Evolutionary conservation across 768 basidiomycete species (phyloP), one percentile per base, ranked within the genome.

Genomic region (Lentinula sp.): DNA sequence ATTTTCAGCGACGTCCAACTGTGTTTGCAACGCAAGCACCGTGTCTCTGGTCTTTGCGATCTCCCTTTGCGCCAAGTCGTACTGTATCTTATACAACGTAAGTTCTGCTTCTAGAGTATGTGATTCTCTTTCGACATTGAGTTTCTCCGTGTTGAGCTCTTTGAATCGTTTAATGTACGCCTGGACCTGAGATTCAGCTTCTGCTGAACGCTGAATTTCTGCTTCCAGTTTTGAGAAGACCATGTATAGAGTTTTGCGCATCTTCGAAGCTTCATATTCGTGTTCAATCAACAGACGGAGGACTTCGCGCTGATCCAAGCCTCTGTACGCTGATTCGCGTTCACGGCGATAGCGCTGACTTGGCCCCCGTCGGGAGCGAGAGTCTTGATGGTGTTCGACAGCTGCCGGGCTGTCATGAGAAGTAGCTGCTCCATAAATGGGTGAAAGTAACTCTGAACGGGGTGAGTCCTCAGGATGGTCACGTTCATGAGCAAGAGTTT

Each of bases 221-320:
- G 66, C 65, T 41, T 75, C 74, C 51, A 79, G 68, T 39, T 78
- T 69, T 13, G 77, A 76, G 2, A 74, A 73, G 4, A 74, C 73
- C 0, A 69, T 63, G 45, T 74, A 71, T 5, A 80, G 63, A 18
- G 72, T 62, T 59, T 74, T 76, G 64, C 77, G 75, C 52, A 74
- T 68, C 61, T 76, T 72, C n/a, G 70, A 71, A 15, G 69, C 64
- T 53, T 80, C 76, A 57, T 76, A 74, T 54, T 80, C 78, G 23
- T 77, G 77, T 57, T 63, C 71, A 41, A 80, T 69, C 33, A 79
- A 70, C 35, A 77, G 62, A 1, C 64, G 59, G 48, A 77, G 37
- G 3, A 78, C 63, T 41, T 75, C 73, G 1, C 65, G 66, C 0
- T 65, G 36, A 4, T 74, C 69, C 6, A 69, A 62, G 18, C 67